Evolutionary conservation across 2,329 filamentous ascomycete species (phyloP), one percentile per base, ranked within the genome.

Genomic region (Epichloe gansuensis): DNA sequence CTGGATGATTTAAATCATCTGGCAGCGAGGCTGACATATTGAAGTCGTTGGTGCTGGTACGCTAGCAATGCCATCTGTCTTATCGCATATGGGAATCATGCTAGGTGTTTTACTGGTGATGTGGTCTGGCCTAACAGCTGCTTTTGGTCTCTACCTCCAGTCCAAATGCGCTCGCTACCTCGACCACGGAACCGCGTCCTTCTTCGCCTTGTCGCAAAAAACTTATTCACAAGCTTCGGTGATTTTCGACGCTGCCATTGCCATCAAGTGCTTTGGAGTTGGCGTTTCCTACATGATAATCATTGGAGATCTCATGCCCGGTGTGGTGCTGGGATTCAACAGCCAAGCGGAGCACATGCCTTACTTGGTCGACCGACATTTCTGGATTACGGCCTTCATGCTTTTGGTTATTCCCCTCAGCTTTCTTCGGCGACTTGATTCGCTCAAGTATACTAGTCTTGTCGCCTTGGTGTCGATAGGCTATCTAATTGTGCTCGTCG

Each of bases 311-410:
- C 73, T 98, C 56, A 98, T 98, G 93, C 93, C 93, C 1, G 91
- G 89, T 40, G 93, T 98, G 9, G 82, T 93, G 25, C 72, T 81
- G 55, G 93, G 90, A 4, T 91, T 98, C 67, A 80, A 81, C 55
- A 76, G 78, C 47, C 78, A 79, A 21, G 78, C 76, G 17, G 75
- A 79, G 2, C 71, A 62, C 31, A 62, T 85, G 44, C 77, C 81
- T 1, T 97, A 91, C 63, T 71, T 97, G 56, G 77, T 91, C 43
- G 89, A 97, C 64, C 81, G 93, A 49, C 85, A 93, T 65, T 98
- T 98, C 66, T 98, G 93, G 93, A 87, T 98, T 55, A 97, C 93
- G 2, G 90, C 84, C 1, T 98, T 98, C 65, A 95, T 98, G 89
- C 78, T 96, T 56, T 78, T 95, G 56, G 87, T 98, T 58, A 97